phyloP scores from a whole-genome alignment of 2,329 filamentous ascomycete genomes.

The Triangularia verruculosa region DNA sequence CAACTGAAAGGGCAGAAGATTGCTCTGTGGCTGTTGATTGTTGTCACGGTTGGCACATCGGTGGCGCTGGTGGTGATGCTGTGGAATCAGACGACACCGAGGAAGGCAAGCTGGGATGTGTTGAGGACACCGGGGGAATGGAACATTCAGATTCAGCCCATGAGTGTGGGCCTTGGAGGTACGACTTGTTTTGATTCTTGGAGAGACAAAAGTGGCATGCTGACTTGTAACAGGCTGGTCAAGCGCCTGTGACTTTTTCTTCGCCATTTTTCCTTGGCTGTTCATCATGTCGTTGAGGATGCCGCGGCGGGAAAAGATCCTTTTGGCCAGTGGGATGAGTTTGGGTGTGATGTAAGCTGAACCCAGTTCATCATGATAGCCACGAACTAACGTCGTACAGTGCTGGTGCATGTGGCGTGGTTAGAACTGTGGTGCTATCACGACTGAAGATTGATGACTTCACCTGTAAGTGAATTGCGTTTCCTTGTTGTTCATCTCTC shows the following conservation, averaged over 20 bases:
- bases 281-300: conserved; percentile 45
- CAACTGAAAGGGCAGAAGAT: conserved; percentile 36
- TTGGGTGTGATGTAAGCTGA: conserved; percentile 40
- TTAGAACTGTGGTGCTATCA: conserved; percentile 31
- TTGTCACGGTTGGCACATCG: conserved; percentile 34
- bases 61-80: conserved; percentile 35
- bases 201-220: neutral
- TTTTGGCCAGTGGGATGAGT: conserved; percentile 42
- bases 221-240: conserved; percentile 33
- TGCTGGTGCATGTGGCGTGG: conserved; percentile 36
- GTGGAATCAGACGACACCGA: conserved; percentile 39
- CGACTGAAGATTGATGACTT: conserved; percentile 30
- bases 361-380: conserved; percentile 14
- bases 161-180: conserved; percentile 38
- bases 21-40: conserved; percentile 34
- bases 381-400: conserved; percentile 27
- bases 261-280: conserved; percentile 42
- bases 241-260: conserved; percentile 39
- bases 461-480: conserved; percentile 27
- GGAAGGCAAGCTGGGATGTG: conserved; percentile 37
- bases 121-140: conserved; percentile 36
- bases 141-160: conserved; percentile 37
- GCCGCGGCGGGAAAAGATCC: conserved; percentile 43
- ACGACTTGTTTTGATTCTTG: conserved; percentile 1
- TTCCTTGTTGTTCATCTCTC: neutral